Base-by-base conservation (phyloP, 2,329 filamentous ascomycete species). In the Cytospora piceicola region DNA sequence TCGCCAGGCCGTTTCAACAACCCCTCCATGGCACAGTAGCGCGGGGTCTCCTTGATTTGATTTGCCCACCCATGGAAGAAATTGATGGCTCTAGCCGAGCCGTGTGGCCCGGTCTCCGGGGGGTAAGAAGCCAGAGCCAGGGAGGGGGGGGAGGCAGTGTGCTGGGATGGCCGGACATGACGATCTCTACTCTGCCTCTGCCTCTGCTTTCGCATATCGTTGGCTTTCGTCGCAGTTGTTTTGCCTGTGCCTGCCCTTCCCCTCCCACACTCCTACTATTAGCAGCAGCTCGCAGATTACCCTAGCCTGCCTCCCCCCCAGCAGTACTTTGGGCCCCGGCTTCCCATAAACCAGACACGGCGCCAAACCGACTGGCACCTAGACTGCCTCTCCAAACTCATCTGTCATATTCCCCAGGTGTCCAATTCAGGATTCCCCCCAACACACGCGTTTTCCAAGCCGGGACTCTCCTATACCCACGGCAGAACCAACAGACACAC, bases 21-120 rank as follows among this genome's bases (percentile, higher is more conserved):
- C 53, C 61, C 62, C 54, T 62, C 34, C 61, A 61, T 64, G 64
- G 46, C 34, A 66, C 66, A 63, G 56, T 53, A 63, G 66, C 66
- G 58, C 59, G 63, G 66, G 66, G 63, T 63, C 59, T 55, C 63
- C 58, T 53, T 54, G 52, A 49, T 61, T 49, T 63, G 63, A 65
- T 65, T 67, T 65, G 63, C 57, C 65, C 59, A 29, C 36, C 63
- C 46, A 49, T 49, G 46, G 46, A 49, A 49, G 46, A 49, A 62
- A 59, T 58, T 56, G 58, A 56, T 63, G 66, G 63, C 39, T 66
- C 63, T 66, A 58, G 66, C 63, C 60, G 63, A 66, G 61, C 66
- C 66, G 61, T 67, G 55, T 66, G 61, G 65, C 53, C 62, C 65
- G n/a, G 62, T 57, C 46, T 62, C 53, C 62, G 42, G 62, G 65